Percentiles rank a stretch among this genome's conserved stretches.
Evolutionary conservation across 2,329 filamentous ascomycete genomes (phyloP).

Genomic region (Phoma sp.): DNA sequence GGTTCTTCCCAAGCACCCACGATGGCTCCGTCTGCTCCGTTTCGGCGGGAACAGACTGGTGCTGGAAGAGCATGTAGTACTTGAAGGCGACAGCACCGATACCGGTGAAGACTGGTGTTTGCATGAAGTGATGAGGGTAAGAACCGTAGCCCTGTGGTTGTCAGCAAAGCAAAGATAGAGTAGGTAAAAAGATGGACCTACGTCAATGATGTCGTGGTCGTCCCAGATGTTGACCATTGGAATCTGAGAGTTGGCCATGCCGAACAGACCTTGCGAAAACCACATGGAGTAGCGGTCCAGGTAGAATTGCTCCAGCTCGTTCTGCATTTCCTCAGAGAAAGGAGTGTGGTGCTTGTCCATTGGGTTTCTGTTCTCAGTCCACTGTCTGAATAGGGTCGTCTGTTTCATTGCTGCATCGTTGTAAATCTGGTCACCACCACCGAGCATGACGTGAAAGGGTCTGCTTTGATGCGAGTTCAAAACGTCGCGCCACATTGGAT

Average conservation of each 20-base stretch:
- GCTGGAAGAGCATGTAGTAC: slow-evolving; percentile 98
- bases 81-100: slow-evolving; percentile 94
- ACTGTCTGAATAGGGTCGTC: slow-evolving; percentile 78
- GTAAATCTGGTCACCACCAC: slow-evolving; percentile 96
- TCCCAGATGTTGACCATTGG: slow-evolving; percentile 99
- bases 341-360: slow-evolving; percentile 78
- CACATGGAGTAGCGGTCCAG: slow-evolving; percentile 88
- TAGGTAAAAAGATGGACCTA: slow-evolving; percentile 26
- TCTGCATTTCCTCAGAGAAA: slow-evolving; percentile 82
- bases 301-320: slow-evolving; percentile 88
- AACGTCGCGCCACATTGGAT: slow-evolving; percentile 96
- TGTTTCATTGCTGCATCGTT: slow-evolving; percentile 84
- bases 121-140: slow-evolving; percentile 91
- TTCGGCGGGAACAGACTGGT: slow-evolving; percentile 85
- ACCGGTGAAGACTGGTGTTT: slow-evolving; percentile 85
- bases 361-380: slow-evolving; percentile 81
- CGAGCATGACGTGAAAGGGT: slow-evolving; percentile 98
- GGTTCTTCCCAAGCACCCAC: slow-evolving; percentile 80
- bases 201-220: slow-evolving; percentile 72
- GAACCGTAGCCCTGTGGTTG: slow-evolving; percentile 78
- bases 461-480: slow-evolving; percentile 88
- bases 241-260: slow-evolving; percentile 91
- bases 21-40: slow-evolving; percentile 84
- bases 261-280: slow-evolving; percentile 95
- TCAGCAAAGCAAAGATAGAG: slow-evolving; percentile 61